Base-by-base conservation (phyloP, 495 filamentous ascomycete species). In the Diplogelasinospora grovesii region DNA sequence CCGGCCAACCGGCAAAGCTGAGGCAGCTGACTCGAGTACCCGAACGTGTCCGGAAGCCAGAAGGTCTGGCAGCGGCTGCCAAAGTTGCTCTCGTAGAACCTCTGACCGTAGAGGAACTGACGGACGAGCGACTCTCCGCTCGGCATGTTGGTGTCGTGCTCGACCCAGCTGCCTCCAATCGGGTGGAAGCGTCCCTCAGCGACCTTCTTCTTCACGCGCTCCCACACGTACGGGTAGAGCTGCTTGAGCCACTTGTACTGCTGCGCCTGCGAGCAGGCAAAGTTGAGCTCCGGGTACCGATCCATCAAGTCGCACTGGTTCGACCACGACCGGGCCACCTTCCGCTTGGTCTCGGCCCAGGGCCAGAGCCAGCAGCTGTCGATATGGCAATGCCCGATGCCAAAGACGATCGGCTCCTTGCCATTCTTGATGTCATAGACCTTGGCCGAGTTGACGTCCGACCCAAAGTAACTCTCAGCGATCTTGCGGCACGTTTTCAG, bases 341-440 rank as follows among this genome's bases (percentile, higher is more conserved):
- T 98, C 43, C 92, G 83, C 60, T 95, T 96, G 1, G 92, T 98
- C 70, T 98, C 92, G n/a, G 87, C 92, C 74, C 84, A 97, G 2
- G 92, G 92, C 92, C 92, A 98, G 8, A 98, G 69, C 92, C 92
- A 98, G 63, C 89, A 95, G 19, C 85, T 89, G 65, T 93, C 92
- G 49, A 98, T 98, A 57, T 98, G 92, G 50, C 92, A 98, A 64
- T 98, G 83, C 3, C 92, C 92, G 43, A 95, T 89, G 14, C 78
- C 92, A 53, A 79, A 89, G 14, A 96, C 87, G 34, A 92, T 69
- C 0, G 85, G 77, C 22, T 83, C 63, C 4, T 78, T 79, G 30
- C 79, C 80, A 14, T 68, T 79, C n/a, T n/a, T n/a, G n/a, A n/a
- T n/a, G 11, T 86, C 70, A 51, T 98, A 98, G 27, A 98, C 90